Base-by-base conservation (phyloP, 495 filamentous ascomycete genomes). In the Terfezia boudieri region DNA sequence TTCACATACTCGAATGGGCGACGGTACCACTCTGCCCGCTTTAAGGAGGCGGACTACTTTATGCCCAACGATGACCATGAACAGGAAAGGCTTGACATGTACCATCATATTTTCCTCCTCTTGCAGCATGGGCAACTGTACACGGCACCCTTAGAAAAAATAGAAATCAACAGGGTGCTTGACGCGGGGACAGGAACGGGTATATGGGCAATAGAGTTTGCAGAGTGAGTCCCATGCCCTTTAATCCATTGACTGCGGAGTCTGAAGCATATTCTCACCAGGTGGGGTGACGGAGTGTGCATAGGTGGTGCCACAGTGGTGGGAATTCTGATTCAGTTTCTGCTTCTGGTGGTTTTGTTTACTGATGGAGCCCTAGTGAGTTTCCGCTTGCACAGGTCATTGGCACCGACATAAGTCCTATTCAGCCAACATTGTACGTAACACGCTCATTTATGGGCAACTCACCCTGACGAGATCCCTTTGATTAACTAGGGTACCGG, bases 331-430 rank as follows among this genome's bases (percentile, higher is more conserved):
- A 7, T 46, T 46, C 12, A 7, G 17, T 46, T 6, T 9, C 6
- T 46, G 41, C 3, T 46, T 14, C 41, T 14, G 4, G 17, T 46
- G 41, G 41, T 17, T 17, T 2, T 46, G 12, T 46, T n/a, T n/a
- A 20, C 41, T 14, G 12, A 20, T 46, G 4, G 17, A 1, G 17
- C 4, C 41, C 3, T 17, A 61, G 59, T 48, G 51, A 73, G 12
- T 80, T 76, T 53, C 79, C 79, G 51, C 61, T 69, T 8, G 65
- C 75, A 26, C 64, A 70, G 46, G 74, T 83, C 52, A 74, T 70
- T 57, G 81, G 80, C 48, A 77, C 72, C 9, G 79, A 82, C 57
- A 70, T 83, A 16, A 78, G 75, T 3, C 74, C 78, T 14, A 77
- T 79, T 16, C 79, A 82, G 59, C 79, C 78, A 36, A 68, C 61